phyloP scores from a whole-genome alignment of 2,329 filamentous ascomycete genomes.

The Nothophaeocryptopus gaeumannii region DNA sequence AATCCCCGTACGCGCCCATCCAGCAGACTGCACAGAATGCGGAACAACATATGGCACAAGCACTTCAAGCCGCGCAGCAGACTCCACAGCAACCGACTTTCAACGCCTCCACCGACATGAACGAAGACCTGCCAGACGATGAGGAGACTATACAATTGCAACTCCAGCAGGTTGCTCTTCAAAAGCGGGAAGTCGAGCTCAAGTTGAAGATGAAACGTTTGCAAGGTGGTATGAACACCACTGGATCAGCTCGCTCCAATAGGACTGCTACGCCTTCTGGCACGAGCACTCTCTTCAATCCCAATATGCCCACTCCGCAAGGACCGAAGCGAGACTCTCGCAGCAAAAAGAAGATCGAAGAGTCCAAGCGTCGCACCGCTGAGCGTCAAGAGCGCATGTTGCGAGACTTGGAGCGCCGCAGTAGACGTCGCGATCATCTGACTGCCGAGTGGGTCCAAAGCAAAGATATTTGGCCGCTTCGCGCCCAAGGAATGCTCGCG shows the following conservation, averaged over 20 bases:
- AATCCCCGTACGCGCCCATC: conserved; percentile 37
- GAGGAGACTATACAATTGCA: conserved; percentile 37
- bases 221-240: conserved; percentile 29
- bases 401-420: conserved; percentile 36
- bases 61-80: conserved; percentile 23
- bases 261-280: conserved; percentile 19
- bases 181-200: conserved; percentile 38
- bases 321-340: conserved; percentile 35
- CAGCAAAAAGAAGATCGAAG: conserved; percentile 39
- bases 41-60: conserved; percentile 32
- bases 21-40: conserved; percentile 24
- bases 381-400: conserved; percentile 39
- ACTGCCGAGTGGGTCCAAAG: conserved; percentile 39
- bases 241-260: conserved; percentile 13
- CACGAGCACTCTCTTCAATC: conserved; percentile 25
- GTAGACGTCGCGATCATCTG: conserved; percentile 36
- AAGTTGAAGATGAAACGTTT: conserved; percentile 37
- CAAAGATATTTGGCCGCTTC: conserved; percentile 39
- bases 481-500: conserved; percentile 35
- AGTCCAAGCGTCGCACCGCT: conserved; percentile 36
- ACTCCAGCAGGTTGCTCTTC: conserved; percentile 36
- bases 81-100: conserved; percentile 23
- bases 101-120: conserved; percentile 14
- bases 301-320: conserved; percentile 24
- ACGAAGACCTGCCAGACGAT: conserved; percentile 32